Percentiles rank a stretch among this genome's conserved stretches.
Conservation (phyloP, 176 grass and related monocot genomes). For the Aegilops sharonensis region DNA sequence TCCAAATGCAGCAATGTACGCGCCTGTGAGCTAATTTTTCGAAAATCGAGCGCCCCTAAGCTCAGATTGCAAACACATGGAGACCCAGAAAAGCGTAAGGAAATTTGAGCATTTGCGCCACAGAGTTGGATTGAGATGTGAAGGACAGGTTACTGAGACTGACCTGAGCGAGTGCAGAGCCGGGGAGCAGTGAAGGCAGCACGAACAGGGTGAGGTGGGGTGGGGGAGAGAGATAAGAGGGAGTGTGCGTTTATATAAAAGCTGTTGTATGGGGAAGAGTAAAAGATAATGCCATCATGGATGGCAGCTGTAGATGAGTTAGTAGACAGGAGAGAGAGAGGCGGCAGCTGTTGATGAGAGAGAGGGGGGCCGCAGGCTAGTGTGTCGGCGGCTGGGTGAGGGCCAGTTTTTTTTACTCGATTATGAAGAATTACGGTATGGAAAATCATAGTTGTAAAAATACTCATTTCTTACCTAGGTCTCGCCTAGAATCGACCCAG, state of each 20-base stretch:
- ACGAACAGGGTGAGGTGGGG: slow-evolving; percentile 15
- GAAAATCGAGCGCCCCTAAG: not conserved
- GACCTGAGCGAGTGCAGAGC: slow-evolving; percentile 51
- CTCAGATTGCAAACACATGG: not conserved
- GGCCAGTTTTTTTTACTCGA: too few species aligned
- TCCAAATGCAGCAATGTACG: slow-evolving; percentile 33
- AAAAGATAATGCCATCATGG: slow-evolving; percentile 46
- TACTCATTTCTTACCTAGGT: too few species aligned
- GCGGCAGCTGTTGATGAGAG: not conserved
- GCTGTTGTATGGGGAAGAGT: slow-evolving; percentile 19
- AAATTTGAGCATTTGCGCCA: slow-evolving; percentile 11
- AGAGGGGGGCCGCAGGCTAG: not conserved
- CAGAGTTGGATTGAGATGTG: not conserved
- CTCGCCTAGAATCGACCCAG: too few species aligned
- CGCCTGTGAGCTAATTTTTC: not conserved
- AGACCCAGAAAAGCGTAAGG: not conserved
- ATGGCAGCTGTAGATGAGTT: slow-evolving; percentile 43
- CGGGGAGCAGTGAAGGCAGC: slow-evolving; percentile 36
- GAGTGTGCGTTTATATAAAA: slow-evolving; percentile 47
- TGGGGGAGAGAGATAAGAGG: slow-evolving; percentile 11
- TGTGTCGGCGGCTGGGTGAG: too few species aligned
- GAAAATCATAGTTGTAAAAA: too few species aligned
- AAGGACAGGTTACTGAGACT: slow-evolving; percentile 24
- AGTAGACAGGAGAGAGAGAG: not conserved
- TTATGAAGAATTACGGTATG: too few species aligned